phyloP scores from a whole-genome alignment of 2,329 filamentous ascomycete species.

The Fusarium nematophilum region DNA sequence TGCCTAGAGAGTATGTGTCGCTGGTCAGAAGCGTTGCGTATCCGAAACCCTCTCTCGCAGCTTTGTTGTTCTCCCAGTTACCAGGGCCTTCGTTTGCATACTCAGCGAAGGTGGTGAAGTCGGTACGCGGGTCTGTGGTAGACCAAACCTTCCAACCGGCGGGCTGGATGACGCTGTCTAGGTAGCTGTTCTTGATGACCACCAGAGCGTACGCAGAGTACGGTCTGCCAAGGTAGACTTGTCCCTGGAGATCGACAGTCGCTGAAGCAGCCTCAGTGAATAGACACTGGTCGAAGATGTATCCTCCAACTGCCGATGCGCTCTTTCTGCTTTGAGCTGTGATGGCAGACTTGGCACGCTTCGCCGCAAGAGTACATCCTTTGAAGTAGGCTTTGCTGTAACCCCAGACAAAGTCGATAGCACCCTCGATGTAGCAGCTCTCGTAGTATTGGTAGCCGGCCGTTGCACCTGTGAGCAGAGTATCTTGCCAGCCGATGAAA shows the following conservation, averaged over 20 bases:
- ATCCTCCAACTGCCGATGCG: constrained; percentile 43
- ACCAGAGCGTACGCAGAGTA: constrained; percentile 59
- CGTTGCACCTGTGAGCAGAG: constrained; percentile 54
- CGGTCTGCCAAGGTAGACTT: constrained; percentile 59
- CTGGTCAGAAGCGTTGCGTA: constrained; percentile 35
- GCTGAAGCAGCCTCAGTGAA: constrained; percentile 38
- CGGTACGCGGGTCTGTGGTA: constrained; percentile 65
- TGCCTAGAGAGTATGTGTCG: constrained; percentile 27
- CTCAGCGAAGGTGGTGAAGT: constrained; percentile 68
- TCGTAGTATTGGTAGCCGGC: constrained; percentile 60
- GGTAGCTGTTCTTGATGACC: constrained; percentile 58
- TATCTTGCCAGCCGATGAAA: constrained; percentile 62
- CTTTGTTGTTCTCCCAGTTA: constrained; percentile 39
- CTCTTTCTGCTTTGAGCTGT: constrained; percentile 45
- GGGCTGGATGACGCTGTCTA: constrained; percentile 52
- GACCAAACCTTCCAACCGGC: constrained; percentile 61
- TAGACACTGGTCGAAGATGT: constrained; percentile 46
- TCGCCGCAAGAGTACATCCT: constrained; percentile 50
- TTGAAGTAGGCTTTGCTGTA: constrained; percentile 49
- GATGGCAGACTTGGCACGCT: constrained; percentile 44
- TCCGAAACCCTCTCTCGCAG: constrained; percentile 29
- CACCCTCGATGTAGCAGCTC: constrained; percentile 50
- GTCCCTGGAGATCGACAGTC: constrained; percentile 43
- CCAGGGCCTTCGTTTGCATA: constrained; percentile 66
- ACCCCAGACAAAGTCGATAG: constrained; percentile 38